phyloP scores from a whole-genome alignment of 106 monocot genomes.

The Allium fistulosum region DNA sequence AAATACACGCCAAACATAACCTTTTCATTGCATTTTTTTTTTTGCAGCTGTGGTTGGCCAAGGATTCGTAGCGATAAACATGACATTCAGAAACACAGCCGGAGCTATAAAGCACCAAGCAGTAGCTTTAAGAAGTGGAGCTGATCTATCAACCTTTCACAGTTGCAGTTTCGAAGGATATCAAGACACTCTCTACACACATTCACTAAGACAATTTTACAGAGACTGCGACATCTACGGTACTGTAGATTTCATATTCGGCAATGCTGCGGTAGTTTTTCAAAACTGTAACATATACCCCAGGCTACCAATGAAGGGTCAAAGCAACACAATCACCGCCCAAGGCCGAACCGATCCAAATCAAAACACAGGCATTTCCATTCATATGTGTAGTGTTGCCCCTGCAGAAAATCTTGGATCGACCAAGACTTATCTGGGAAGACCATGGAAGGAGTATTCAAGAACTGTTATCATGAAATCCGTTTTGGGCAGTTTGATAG shows the following conservation, averaged over 20 bases:
- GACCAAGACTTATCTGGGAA: constrained; percentile 18
- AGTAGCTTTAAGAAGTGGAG: constrained; percentile 63
- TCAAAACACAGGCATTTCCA: constrained; percentile 18
- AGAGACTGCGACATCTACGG: constrained; percentile 39
- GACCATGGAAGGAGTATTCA: constrained; percentile 30
- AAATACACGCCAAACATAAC: neutral
- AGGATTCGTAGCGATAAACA: constrained; percentile 65
- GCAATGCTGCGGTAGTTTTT: constrained; percentile 32
- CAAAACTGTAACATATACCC: constrained; percentile 26
- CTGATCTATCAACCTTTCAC: constrained; percentile 39
- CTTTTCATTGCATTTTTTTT: neutral
- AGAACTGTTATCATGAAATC: constrained; percentile 25
- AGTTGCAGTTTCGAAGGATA: constrained; percentile 28
- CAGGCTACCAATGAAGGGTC: constrained; percentile 15
- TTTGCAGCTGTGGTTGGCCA: constrained; percentile 61
- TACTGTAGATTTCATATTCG: constrained; percentile 56
- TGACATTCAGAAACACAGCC: constrained; percentile 71
- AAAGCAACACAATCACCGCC: constrained; percentile 31
- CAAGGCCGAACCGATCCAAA: constrained; percentile 25
- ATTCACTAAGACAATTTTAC: constrained; percentile 40
- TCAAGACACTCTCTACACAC: constrained; percentile 43
- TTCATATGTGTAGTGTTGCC: constrained; percentile 17
- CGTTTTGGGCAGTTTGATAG: constrained; percentile 15
- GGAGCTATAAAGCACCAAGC: constrained; percentile 62
- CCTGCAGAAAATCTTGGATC: constrained; percentile 19